Evolutionary conservation across 768 basidiomycete species (phyloP).

Genomic region (Boletus rubropictus): DNA sequence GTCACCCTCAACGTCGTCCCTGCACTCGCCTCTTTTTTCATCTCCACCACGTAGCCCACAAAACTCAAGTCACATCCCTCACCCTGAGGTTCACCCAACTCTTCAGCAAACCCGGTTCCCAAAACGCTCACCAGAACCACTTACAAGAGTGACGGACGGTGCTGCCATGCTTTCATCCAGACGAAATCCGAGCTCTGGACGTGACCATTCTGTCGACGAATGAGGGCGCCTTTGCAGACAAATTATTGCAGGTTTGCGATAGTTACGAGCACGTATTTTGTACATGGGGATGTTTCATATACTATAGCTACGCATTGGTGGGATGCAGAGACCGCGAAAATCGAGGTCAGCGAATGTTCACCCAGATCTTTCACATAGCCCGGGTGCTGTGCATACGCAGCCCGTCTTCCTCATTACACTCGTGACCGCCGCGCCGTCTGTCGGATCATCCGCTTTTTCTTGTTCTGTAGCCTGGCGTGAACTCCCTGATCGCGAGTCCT

Average conservation of each 20-base stretch:
- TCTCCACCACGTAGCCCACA: constrained; percentile 26
- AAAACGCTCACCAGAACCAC: constrained; percentile 23
- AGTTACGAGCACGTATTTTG: neutral
- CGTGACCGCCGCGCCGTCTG: neutral
- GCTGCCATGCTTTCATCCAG: constrained; percentile 19
- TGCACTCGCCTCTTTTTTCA: constrained; percentile 19
- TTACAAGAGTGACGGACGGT: constrained; percentile 12
- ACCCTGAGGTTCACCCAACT: constrained; percentile 30
- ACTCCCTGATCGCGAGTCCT: neutral
- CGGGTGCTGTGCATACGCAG: neutral
- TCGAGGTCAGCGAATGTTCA: neutral
- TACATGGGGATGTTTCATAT: constrained; percentile 2
- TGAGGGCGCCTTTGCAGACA: neutral
- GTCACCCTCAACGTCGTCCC: constrained; percentile 26
- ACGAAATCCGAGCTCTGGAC: constrained; percentile 10
- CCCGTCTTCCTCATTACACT: neutral
- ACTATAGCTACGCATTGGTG: neutral
- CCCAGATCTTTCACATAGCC: no score
- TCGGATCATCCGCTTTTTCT: neutral
- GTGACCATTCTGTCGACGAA: constrained; percentile 8
- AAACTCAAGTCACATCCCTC: constrained; percentile 17
- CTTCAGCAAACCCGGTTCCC: constrained; percentile 38
- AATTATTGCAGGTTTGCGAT: neutral
- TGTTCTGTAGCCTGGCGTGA: neutral
- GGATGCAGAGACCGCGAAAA: neutral